These are phyloP conservation scores for Pontederia paniculata DNA, from an alignment of 176 grass and related monocot species.

Conservation along the genomic window DNA sequence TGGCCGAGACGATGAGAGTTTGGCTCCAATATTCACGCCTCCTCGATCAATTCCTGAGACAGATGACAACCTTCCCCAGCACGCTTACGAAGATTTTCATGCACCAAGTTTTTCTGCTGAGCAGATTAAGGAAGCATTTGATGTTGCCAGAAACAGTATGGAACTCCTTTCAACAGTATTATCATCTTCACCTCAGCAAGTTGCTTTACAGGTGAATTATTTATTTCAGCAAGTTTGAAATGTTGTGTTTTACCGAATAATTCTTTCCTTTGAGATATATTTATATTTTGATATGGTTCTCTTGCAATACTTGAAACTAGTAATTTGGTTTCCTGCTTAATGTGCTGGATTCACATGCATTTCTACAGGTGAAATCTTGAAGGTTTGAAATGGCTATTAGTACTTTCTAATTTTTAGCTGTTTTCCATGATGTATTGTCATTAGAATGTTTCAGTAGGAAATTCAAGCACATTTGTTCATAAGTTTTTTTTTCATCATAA, in stretches of 20 bases:
- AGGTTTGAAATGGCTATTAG: too few relatives aligned
- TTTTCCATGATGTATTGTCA: too few relatives aligned
- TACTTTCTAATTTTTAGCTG: too few relatives aligned
- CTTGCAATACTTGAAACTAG: background rate
- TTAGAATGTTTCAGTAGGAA: too few relatives aligned
- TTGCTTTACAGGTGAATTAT: conserved; percentile 67
- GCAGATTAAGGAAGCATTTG: conserved; percentile 79
- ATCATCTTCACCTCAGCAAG: conserved; percentile 83
- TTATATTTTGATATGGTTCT: background rate
- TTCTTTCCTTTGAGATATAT: background rate
- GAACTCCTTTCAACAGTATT: conserved; percentile 91
- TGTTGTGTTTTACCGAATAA: conserved; percentile 12
- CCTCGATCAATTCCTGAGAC: conserved; percentile 51
- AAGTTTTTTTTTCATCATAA: too few relatives aligned
- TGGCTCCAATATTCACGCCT: conserved; percentile 72
- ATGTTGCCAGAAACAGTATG: conserved; percentile 79
- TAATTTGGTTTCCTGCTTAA: too few relatives aligned
- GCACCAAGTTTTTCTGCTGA: conserved; percentile 51
- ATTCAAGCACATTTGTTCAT: too few relatives aligned
- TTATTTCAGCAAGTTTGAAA: conserved; percentile 15
- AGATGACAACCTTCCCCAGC: conserved; percentile 40
- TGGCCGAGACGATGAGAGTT: conserved; percentile 64
- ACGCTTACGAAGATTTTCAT: conserved; percentile 46
- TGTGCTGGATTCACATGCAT: too few relatives aligned
- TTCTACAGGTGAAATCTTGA: too few relatives aligned